Conservation (phyloP, 2,329 filamentous ascomycete species). For the Whalleya microplaca region DNA sequence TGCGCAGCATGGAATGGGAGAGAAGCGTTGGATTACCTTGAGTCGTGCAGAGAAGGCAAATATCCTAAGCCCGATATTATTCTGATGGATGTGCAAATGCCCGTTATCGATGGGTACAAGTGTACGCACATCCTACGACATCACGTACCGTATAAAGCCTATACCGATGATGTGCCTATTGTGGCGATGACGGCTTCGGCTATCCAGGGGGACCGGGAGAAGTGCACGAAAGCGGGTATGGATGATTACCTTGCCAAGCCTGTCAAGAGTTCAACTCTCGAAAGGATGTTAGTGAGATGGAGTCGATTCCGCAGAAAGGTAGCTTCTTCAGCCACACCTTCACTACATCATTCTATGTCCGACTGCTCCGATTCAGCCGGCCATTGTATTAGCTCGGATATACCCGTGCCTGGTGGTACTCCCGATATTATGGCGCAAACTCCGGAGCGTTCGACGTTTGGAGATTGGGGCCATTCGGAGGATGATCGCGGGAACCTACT, state of each 20-base stretch:
- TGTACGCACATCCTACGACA: slow-evolving; percentile 75
- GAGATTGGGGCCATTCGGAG: slow-evolving; percentile 11
- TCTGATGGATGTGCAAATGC: slow-evolving; percentile 79
- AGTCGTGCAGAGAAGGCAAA: slow-evolving; percentile 53
- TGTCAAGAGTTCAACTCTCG: slow-evolving; percentile 68
- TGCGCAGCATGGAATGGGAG: slow-evolving; percentile 77
- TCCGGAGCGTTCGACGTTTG: slow-evolving; percentile 15
- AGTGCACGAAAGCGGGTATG: slow-evolving; percentile 75
- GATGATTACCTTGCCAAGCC: slow-evolving; percentile 77
- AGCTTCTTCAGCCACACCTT: slow-evolving; percentile 24
- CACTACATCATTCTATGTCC: slow-evolving; percentile 39
- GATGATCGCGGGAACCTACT: slow-evolving; percentile 29
- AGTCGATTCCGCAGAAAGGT: slow-evolving; percentile 43
- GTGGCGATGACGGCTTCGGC: slow-evolving; percentile 83
- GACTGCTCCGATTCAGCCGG: slow-evolving; percentile 52
- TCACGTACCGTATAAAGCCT: slow-evolving; percentile 64
- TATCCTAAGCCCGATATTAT: slow-evolving; percentile 71
- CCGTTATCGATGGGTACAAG: slow-evolving; percentile 76
- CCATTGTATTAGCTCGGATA: slow-evolving; percentile 40
- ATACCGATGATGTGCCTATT: slow-evolving; percentile 68
- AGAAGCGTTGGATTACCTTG: slow-evolving; percentile 76
- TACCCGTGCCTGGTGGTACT: slow-evolving; percentile 22
- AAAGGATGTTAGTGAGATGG: slow-evolving; percentile 75
- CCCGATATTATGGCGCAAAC: slow-evolving; percentile 19
- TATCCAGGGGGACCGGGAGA: slow-evolving; percentile 76